phyloP scores from a whole-genome alignment of 495 filamentous ascomycete species.

The Penicillium maclennaniae region DNA sequence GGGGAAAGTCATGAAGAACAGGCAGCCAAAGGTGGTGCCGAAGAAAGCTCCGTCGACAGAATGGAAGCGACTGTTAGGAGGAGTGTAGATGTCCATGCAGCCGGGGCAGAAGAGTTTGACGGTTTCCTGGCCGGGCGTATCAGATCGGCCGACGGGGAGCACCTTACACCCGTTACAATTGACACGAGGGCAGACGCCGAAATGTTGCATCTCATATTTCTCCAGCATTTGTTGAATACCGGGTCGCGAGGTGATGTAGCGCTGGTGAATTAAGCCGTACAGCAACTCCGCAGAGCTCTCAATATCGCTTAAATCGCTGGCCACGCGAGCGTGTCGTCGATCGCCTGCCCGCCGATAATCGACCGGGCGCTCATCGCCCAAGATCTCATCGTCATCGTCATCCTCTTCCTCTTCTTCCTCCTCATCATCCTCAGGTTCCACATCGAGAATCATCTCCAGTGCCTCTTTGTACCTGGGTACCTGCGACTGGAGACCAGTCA shows the following conservation, averaged over 20 bases:
- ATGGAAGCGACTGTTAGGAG: slow-evolving; percentile 95
- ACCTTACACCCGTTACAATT: slow-evolving; percentile 83
- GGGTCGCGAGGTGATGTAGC: slow-evolving; percentile 94
- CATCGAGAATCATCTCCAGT: slow-evolving; percentile 94
- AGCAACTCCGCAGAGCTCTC: slow-evolving; percentile 96
- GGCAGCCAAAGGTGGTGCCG: slow-evolving; percentile 87
- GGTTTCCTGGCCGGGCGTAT: slow-evolving; percentile 93
- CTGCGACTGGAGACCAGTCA: slow-evolving; percentile 90
- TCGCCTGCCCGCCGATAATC: slow-evolving; percentile 58
- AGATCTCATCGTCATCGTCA: slow-evolving; percentile 70
- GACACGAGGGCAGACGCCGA: slow-evolving; percentile 87
- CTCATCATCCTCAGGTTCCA: slow-evolving; percentile 91
- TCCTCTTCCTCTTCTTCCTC: slow-evolving; percentile 73
- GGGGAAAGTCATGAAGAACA: slow-evolving; percentile 98
- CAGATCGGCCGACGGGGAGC: slow-evolving; percentile 86
- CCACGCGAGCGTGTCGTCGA: slow-evolving; percentile 79
- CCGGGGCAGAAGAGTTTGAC: slow-evolving; percentile 98
- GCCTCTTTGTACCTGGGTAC: slow-evolving; percentile 99
- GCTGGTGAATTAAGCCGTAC: slow-evolving; percentile 96
- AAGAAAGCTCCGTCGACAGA: slow-evolving; percentile 98
- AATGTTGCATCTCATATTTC: slow-evolving; percentile 95
- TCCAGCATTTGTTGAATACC: slow-evolving; percentile 99
- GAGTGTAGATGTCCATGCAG: slow-evolving; percentile 95
- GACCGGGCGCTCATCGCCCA: slow-evolving; percentile 60
- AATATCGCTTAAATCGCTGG: slow-evolving; percentile 88